Conservation (phyloP, 1,139 yeast species). For the Sugiyamaella sp. region DNA sequence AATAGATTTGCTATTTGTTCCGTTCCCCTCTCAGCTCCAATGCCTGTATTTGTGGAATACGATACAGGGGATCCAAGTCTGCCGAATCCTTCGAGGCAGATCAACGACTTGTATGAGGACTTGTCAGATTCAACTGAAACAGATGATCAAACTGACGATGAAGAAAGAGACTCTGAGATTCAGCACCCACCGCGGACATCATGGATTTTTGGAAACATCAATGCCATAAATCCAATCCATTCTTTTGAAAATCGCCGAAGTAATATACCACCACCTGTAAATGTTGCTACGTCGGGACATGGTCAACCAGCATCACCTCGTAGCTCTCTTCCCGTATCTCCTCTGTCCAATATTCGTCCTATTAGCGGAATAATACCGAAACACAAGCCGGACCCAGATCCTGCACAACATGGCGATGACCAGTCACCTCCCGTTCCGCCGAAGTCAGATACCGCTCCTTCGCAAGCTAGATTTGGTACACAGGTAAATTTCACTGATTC, state of each 20-base stretch:
- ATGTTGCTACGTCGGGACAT: not conserved
- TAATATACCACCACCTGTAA: not conserved
- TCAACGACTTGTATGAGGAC: conserved; percentile 10
- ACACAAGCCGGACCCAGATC: not conserved
- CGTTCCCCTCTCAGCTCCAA: not conserved
- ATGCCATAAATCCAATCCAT: not conserved
- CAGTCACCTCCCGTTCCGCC: not conserved
- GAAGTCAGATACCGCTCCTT: not conserved
- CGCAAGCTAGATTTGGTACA: conserved; percentile 2
- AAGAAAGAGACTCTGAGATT: not conserved
- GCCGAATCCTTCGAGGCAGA: conserved; percentile 13
- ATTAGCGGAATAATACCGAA: conserved; percentile 12
- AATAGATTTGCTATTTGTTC: not conserved
- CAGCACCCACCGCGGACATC: not conserved
- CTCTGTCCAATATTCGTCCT: conserved; percentile 4
- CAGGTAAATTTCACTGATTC: conserved; percentile 1
- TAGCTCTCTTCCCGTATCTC: conserved; percentile 4
- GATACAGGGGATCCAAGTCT: conserved; percentile 17
- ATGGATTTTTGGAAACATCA: not conserved
- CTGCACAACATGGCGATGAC: not conserved
- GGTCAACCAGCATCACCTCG: not conserved
- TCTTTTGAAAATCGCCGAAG: conserved; percentile 10
- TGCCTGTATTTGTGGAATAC: conserved; percentile 13
- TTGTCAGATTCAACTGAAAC: conserved; percentile 5
- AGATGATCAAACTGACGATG: conserved; percentile 5